Evolutionary conservation across 2,329 filamentous ascomycete genomes (phyloP).

Genomic region (Spiromastix sp.): DNA sequence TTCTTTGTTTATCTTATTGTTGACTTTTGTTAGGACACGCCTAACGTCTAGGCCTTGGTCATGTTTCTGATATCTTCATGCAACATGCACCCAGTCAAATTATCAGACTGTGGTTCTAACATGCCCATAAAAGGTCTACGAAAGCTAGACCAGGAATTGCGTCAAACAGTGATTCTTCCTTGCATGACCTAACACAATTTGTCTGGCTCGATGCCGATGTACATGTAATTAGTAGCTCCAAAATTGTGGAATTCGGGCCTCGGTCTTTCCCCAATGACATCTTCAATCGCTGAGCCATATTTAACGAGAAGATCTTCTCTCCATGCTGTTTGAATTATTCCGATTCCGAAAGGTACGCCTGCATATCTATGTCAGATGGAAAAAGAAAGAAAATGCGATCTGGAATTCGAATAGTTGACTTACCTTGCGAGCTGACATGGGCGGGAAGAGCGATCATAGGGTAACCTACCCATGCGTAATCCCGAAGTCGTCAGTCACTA

Average conservation of each 20-base stretch:
- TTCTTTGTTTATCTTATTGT: no score
- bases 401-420: not conserved
- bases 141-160: no score
- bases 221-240: conserved; percentile 7
- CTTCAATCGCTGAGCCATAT: conserved; percentile 55
- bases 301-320: conserved; percentile 47
- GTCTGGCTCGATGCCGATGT: conserved; percentile 6
- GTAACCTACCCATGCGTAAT: conserved; percentile 62
- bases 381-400: not conserved
- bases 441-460: conserved; percentile 61
- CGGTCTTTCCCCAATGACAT: conserved; percentile 26
- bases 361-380: not conserved
- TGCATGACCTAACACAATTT: not conserved
- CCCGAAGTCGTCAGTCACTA: conserved; percentile 58
- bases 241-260: conserved; percentile 7
- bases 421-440: conserved; percentile 36
- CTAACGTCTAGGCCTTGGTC: no score
- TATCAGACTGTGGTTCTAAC: no score
- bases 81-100: no score
- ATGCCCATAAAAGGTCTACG: no score
- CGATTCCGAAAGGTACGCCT: conserved; percentile 54
- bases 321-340: conserved; percentile 52
- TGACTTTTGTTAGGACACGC: no score
- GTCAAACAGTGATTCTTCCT: no score
- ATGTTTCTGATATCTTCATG: no score